A percentile compares a stretch with the other conserved stretches of the same genome.
phyloP scores from a whole-genome alignment of 805 yeast species.

The Starmerella cellae region DNA sequence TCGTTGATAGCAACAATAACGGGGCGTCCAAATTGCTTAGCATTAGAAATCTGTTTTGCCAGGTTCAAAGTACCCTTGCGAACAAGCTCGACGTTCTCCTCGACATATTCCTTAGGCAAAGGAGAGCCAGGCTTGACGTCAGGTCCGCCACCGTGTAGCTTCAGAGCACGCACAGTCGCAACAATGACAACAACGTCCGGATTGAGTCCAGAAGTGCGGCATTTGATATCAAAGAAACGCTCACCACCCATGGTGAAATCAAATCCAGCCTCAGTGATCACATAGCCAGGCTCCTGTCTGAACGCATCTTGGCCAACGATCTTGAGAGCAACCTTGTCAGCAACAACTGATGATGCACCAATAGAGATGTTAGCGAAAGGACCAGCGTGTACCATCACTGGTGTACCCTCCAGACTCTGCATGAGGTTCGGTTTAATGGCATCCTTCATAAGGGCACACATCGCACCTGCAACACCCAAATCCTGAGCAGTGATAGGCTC shows the following conservation, averaged over 20 bases:
- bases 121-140: constrained; percentile 89
- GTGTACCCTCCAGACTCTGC: constrained; percentile 97
- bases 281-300: constrained; percentile 47
- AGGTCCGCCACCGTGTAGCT: constrained; percentile 94
- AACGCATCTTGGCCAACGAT: constrained; percentile 53
- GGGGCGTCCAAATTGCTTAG: constrained; percentile 73
- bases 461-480: constrained; percentile 87
- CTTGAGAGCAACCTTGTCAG: constrained; percentile 85
- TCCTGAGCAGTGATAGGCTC: constrained; percentile 88
- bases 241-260: constrained; percentile 99
- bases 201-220: constrained; percentile 78
- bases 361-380: constrained; percentile 96
- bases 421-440: constrained; percentile 91
- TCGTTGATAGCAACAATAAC: constrained; percentile 91
- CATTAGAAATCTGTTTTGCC: constrained; percentile 80
- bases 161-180: constrained; percentile 91
- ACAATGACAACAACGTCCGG: constrained; percentile 91
- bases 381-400: constrained; percentile 97
- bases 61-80: constrained; percentile 73
- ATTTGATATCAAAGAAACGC: constrained; percentile 88
- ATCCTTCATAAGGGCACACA: constrained; percentile 85
- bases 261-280: constrained; percentile 94
- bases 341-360: constrained; percentile 90
- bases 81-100: constrained; percentile 71
- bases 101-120: constrained; percentile 66